These are phyloP conservation scores for Tarenaya hassleriana DNA, from an alignment of 345 rosid species.

Conservation along the genomic window DNA sequence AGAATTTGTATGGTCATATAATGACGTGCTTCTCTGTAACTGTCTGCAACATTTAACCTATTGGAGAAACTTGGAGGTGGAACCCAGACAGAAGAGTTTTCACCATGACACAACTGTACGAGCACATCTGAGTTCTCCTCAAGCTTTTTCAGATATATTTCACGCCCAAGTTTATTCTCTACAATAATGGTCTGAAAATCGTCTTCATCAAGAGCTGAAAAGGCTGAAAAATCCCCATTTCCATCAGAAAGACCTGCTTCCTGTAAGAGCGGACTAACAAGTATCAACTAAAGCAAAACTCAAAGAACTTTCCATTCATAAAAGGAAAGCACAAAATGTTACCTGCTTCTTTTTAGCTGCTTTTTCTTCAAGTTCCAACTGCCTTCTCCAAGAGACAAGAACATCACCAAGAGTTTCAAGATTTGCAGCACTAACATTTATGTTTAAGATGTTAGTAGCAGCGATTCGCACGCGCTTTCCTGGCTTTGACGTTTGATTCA, in stretches of 20 bases:
- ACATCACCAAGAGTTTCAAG: constrained; percentile 69
- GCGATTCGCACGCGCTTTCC: constrained; percentile 85
- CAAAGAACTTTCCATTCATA: constrained; percentile 1
- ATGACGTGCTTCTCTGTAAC: constrained; percentile 63
- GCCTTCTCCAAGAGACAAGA: constrained; percentile 87
- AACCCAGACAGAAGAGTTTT: constrained; percentile 62
- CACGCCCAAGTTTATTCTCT: constrained; percentile 88
- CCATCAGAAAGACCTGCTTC: constrained; percentile 39
- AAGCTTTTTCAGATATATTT: constrained; percentile 66
- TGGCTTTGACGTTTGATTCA: constrained; percentile 45
- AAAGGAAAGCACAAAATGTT: constrained; percentile 14
- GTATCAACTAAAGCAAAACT: constrained; percentile 4
- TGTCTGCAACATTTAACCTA: constrained; percentile 72
- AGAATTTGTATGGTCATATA: constrained; percentile 70
- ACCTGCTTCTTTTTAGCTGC: constrained; percentile 76
- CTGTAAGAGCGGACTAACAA: constrained; percentile 38
- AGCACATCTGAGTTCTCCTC: constrained; percentile 55
- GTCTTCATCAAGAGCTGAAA: constrained; percentile 94
- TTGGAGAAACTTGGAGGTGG: constrained; percentile 96
- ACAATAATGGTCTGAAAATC: constrained; percentile 77
- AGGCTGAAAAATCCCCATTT: constrained; percentile 51
- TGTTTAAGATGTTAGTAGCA: constrained; percentile 73
- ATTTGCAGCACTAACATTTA: constrained; percentile 85
- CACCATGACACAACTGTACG: constrained; percentile 53
- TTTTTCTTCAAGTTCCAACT: constrained; percentile 78